Evolutionary conservation across 2,329 filamentous ascomycete genomes (phyloP).

Genomic region (Cercospora sp.): DNA sequence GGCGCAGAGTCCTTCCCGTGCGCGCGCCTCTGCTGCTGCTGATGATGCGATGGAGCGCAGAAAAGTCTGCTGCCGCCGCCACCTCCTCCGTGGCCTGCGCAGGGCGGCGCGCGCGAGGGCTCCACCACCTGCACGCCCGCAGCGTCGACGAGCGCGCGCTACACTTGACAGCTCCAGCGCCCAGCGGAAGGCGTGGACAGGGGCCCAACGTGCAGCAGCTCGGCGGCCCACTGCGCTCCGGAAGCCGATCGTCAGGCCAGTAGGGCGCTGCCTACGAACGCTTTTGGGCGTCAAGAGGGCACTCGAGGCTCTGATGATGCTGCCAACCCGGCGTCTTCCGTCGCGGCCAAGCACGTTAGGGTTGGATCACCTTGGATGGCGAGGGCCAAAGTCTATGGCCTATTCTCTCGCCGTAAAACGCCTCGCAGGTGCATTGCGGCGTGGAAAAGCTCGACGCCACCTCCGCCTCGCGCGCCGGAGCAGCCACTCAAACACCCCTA

Average conservation of each 20-base stretch:
- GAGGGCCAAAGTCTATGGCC: not conserved
- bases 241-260: constrained; percentile 17
- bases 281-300: constrained; percentile 19
- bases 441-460: constrained; percentile 26
- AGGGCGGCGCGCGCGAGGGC: not conserved
- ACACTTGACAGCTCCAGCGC: constrained; percentile 20
- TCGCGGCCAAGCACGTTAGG: constrained; percentile 11
- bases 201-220: constrained; percentile 12
- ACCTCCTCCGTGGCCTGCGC: not conserved
- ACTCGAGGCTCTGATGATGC: not conserved
- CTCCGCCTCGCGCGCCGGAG: constrained; percentile 13
- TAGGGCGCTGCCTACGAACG: not conserved
- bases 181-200: constrained; percentile 1
- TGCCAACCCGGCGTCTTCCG: constrained; percentile 20
- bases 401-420: not conserved
- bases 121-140: constrained; percentile 24
- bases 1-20: constrained; percentile 16
- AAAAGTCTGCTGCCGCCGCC: not conserved
- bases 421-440: constrained; percentile 8
- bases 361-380: not conserved
- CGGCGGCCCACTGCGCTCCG: constrained; percentile 21
- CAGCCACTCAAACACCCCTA: constrained; percentile 17
- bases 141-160: constrained; percentile 18
- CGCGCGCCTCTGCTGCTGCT: not conserved
- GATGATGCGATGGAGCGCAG: not conserved